Evolutionary conservation across 2,329 filamentous ascomycete species (phyloP), one percentile per base, ranked within the genome.

Genomic region (Botryotinia calthae): DNA sequence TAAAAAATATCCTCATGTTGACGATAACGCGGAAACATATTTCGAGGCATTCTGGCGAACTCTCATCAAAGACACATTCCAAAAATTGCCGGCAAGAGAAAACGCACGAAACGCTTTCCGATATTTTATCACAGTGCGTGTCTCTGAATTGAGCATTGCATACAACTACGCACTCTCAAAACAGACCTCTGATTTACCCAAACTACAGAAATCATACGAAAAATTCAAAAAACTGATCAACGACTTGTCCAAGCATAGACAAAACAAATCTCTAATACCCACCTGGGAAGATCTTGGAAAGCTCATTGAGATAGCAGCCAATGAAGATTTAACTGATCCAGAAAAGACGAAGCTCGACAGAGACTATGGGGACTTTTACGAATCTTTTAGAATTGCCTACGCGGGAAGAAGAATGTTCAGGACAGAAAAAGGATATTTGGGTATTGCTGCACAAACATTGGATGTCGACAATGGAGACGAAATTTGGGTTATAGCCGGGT

Each of bases 1-100:
- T 42, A 25, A 61, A 42, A 34, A 56, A 4, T 68, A 68, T 59
- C 63, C 70, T 9, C 18, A 31, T 14, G 6, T 42, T 6, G 31
- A 37, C 22, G 16, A n/a, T 16, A 40, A 65, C 2, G 44, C 40
- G 0, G 54, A 48, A 28, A 64, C 73, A 28, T 46, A 66, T 37
- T 65, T 71, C 28, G 74, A 76, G 28, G 70, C 64, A 28, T 74
- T 76, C 28, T 76, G 74, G 75, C 66, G 71, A 10, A 71, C 75
- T 1, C 22, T 75, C 5, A 73, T 75, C 28, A 72, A 74, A 67
- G 72, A 76, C 8, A 73, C 72, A 2, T 73, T 71, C 61, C 72
- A 40, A 20, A 69, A 66, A n/a, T 28, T 54, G 4, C 58, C 66
- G 18, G 75, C 73, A 12, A 62, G 14, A 0, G 37, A 64, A 4